phyloP scores from a whole-genome alignment of 306 rosid species.

The Pyrus bretschneideri region DNA sequence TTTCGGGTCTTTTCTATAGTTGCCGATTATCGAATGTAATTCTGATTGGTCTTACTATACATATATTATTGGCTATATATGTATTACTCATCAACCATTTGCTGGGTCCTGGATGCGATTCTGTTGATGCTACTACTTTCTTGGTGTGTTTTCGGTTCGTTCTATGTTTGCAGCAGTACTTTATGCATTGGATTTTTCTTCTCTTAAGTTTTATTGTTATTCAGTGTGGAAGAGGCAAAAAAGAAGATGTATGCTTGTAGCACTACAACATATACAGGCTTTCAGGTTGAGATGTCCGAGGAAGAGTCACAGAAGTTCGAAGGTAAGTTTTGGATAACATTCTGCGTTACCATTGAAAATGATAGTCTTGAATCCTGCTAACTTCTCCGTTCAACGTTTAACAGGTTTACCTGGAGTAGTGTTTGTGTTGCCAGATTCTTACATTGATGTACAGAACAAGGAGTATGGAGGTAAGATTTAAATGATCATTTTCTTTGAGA shows the following conservation, averaged over 20 bases:
- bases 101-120: background rate
- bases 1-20: background rate
- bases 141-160: background rate
- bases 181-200: background rate
- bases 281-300: constrained; percentile 76
- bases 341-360: background rate
- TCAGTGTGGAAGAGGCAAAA: constrained; percentile 86
- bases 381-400: constrained; percentile 1
- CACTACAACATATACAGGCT: constrained; percentile 73
- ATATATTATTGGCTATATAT: background rate
- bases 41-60: background rate
- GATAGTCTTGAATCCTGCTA: background rate
- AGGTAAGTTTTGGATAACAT: constrained; percentile 30
- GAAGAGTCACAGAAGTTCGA: constrained; percentile 75
- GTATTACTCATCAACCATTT: background rate
- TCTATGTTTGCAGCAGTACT: background rate
- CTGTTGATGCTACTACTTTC: background rate
- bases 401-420: constrained; percentile 69
- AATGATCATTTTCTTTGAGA: background rate
- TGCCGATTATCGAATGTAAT: background rate
- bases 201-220: background rate
- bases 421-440: constrained; percentile 82
- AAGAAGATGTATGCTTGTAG: constrained; percentile 82
- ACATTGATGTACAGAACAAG: constrained; percentile 66
- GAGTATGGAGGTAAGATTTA: constrained; percentile 70